A percentile compares a stretch with the other conserved stretches of the same genome.
Evolutionary conservation across 805 yeast genomes (phyloP).

Genomic region (Jamesozyma spencerorum): DNA sequence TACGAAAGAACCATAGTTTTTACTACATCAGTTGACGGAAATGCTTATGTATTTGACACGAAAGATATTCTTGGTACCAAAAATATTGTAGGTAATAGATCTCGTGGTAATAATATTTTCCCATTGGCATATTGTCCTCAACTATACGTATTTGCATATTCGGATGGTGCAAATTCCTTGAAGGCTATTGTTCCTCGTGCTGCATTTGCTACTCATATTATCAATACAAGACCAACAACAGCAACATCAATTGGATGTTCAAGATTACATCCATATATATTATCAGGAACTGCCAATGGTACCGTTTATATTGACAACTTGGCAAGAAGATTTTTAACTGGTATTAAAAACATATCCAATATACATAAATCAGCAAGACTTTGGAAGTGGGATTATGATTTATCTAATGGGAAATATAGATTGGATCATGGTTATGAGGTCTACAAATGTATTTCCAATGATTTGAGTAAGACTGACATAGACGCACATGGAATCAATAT

Average conservation of each 20-base stretch:
- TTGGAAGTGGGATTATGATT: slow-evolving; percentile 36
- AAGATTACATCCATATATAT: slow-evolving; percentile 36
- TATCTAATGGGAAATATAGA: slow-evolving; percentile 32
- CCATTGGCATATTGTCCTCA: slow-evolving; percentile 27
- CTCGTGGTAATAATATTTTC: slow-evolving; percentile 26
- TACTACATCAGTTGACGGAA: slow-evolving; percentile 38
- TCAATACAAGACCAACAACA: slow-evolving; percentile 36
- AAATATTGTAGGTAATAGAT: slow-evolving; percentile 21
- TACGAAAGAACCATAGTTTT: slow-evolving; percentile 28
- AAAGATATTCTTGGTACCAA: slow-evolving; percentile 27
- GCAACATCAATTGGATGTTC: slow-evolving; percentile 35
- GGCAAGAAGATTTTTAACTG: slow-evolving; percentile 31
- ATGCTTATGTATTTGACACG: slow-evolving; percentile 30
- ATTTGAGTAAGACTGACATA: slow-evolving; percentile 26
- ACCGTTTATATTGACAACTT: slow-evolving; percentile 34
- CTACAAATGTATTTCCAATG: slow-evolving; percentile 23
- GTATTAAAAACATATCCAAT: slow-evolving; percentile 24
- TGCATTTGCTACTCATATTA: slow-evolving; percentile 24
- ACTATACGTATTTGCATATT: slow-evolving; percentile 31
- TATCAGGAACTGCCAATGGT: slow-evolving; percentile 46
- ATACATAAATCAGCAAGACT: slow-evolving; percentile 28
- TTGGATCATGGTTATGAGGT: slow-evolving; percentile 35
- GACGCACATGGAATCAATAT: slow-evolving; percentile 45
- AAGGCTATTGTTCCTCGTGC: slow-evolving; percentile 33
- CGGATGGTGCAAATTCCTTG: slow-evolving; percentile 35